These are phyloP conservation scores for Zalaria obscura DNA, from an alignment of 2,329 filamentous ascomycete genomes.

Conservation along the genomic window DNA sequence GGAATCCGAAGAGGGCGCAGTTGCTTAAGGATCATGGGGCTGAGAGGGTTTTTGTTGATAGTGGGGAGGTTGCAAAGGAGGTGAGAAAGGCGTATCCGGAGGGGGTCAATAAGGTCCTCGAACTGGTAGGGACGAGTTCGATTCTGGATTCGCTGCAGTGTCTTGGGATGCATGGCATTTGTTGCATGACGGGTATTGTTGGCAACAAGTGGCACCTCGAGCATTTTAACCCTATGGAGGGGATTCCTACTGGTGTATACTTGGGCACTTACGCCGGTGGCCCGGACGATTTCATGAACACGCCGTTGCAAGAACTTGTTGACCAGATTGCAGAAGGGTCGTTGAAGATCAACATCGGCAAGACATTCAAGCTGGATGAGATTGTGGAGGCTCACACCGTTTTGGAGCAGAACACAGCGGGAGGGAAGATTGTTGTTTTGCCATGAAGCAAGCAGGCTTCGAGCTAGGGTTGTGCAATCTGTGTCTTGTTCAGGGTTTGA, in stretches of 20 bases:
- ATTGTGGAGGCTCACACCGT: conserved; percentile 31
- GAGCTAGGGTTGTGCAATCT: too few relatives aligned
- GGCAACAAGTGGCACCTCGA: conserved; percentile 27
- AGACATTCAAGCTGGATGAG: conserved; percentile 28
- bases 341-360: conserved; percentile 27
- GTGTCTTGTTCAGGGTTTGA: too few relatives aligned
- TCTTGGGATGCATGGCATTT: conserved; percentile 23
- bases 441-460: background rate
- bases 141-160: conserved; percentile 30
- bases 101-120: conserved; percentile 31
- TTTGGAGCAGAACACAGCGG: conserved; percentile 31
- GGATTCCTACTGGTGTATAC: conserved; percentile 24
- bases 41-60: conserved; percentile 30
- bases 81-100: conserved; percentile 16
- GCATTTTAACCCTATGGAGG: conserved; percentile 27
- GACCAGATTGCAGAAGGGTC: conserved; percentile 23
- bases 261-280: conserved; percentile 28
- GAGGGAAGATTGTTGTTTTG: conserved; percentile 31
- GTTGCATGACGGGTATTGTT: conserved; percentile 33
- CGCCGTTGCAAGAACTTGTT: conserved; percentile 25
- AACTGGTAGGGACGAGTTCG: conserved; percentile 30
- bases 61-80: conserved; percentile 24
- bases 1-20: conserved; percentile 19
- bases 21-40: conserved; percentile 26
- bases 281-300: conserved; percentile 24